phyloP scores from a whole-genome alignment of 805 yeast species.

The Naumovozyma dairenensis region DNA sequence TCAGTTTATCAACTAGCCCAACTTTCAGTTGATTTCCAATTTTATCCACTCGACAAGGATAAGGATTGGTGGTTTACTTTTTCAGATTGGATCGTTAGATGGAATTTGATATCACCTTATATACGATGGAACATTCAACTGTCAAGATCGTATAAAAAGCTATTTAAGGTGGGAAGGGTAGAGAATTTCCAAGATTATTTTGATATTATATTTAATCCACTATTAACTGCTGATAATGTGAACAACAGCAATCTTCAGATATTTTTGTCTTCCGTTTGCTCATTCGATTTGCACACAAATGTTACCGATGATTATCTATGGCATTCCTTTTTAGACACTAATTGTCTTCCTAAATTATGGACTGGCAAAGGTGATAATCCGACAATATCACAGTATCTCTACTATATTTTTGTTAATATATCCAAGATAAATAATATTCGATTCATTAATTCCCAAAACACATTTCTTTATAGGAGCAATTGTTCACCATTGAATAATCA shows the following conservation, averaged over 20 bases:
- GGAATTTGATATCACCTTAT: constrained; percentile 30
- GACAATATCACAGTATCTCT: constrained; percentile 30
- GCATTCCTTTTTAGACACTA: constrained; percentile 13
- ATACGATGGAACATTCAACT: constrained; percentile 31
- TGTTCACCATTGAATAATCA: constrained; percentile 11
- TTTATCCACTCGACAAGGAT: constrained; percentile 7
- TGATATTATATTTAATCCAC: constrained; percentile 25
- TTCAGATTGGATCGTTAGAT: constrained; percentile 27
- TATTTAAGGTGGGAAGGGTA: constrained; percentile 14
- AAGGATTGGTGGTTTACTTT: constrained; percentile 26
- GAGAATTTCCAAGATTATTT: constrained; percentile 25
- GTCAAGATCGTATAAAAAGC: constrained; percentile 22
- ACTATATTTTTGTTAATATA: constrained; percentile 24
- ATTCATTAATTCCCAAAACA: constrained; percentile 8
- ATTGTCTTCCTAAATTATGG: constrained; percentile 21
- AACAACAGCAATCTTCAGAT: constrained; percentile 15
- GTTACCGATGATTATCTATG: constrained; percentile 16
- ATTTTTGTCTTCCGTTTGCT: constrained; percentile 24
- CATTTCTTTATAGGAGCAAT: constrained; percentile 14
- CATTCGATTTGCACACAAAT: constrained; percentile 23
- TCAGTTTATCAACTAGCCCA: constrained; percentile 31
- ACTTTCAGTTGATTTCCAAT: constrained; percentile 26
- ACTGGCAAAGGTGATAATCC: constrained; percentile 26
- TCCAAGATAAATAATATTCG: constrained; percentile 13
- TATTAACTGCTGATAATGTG: constrained; percentile 21